A percentile compares a stretch with the other conserved stretches of the same genome.
phyloP scores from a whole-genome alignment of 352 stramenopile genomes.

The Paralagenidium karlingii region DNA sequence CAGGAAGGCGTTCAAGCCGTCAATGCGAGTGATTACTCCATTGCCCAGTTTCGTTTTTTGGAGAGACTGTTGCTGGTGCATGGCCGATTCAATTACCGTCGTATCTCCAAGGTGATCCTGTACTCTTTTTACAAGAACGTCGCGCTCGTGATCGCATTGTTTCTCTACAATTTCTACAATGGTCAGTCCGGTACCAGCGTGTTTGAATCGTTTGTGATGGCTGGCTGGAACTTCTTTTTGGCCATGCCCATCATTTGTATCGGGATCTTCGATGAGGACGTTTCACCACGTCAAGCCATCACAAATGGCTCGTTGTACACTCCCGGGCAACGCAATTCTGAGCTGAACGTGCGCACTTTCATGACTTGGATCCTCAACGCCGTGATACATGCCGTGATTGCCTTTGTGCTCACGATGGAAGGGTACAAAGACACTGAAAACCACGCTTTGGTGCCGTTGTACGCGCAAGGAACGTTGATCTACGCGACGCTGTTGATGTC shows the following conservation, averaged over 20 bases:
- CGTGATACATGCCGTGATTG: conserved; percentile 49
- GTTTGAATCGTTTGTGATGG: conserved; percentile 86
- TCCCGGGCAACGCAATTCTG: conserved; percentile 43
- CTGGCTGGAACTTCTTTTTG: conserved; percentile 72
- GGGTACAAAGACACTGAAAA: conserved; percentile 19
- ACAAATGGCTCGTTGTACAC: conserved; percentile 52
- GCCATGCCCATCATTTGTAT: conserved; percentile 88
- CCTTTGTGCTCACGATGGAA: conserved; percentile 41
- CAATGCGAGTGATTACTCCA: conserved; percentile 71
- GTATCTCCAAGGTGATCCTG: conserved; percentile 67
- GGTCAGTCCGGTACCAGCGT: conserved; percentile 76
- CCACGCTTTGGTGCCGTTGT: conserved; percentile 32
- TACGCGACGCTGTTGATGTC: conserved; percentile 68
- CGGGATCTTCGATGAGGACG: conserved; percentile 73
- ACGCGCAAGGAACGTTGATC: conserved; percentile 51
- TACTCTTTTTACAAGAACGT: conserved; percentile 89
- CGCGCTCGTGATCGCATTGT: conserved; percentile 88
- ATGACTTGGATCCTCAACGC: conserved; percentile 47
- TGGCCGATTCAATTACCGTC: conserved; percentile 74
- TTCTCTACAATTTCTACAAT: conserved; percentile 76
- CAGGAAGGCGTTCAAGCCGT: conserved; percentile 93
- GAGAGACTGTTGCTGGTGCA: conserved; percentile 69
- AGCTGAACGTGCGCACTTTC: conserved; percentile 52
- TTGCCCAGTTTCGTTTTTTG: conserved; percentile 69
- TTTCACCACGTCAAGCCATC: conserved; percentile 61